Base-by-base conservation (phyloP, 1,139 yeast species). In the Diutina scorzettiae region DNA sequence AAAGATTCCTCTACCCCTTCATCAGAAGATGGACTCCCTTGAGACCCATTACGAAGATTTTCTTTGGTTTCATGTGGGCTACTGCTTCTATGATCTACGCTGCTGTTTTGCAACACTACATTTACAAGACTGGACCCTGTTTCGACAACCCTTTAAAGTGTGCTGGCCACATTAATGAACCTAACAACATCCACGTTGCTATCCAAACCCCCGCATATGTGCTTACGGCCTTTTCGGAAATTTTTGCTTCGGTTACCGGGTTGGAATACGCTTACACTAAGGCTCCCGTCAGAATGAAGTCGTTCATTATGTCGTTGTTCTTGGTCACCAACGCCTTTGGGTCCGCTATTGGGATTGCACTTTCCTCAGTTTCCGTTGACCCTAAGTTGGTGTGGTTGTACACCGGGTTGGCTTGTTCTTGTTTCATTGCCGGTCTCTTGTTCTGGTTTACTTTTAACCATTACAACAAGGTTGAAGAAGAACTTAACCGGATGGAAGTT, bases 61-160 rank as follows among this genome's bases (percentile, higher is more conserved):
- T 73, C 55, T 66, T 69, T 49, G 96, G 96, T 11, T 86, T 86
- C 65, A 60, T 80, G 59, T 67, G 83, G 45, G 87, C 81, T 43
- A 60, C 87, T 5, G 53, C 71, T 36, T 73, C 95, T 33, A 81
- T 83, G 79, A 73, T 78, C 29, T 78, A 81, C 55, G 93, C 95
- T 44, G 91, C 94, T 14, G 78, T 83, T 37, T 70, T 84, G 49
- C 96, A 87, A 63, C 76, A 78, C 55, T 67, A 66, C 55, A 78
- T 87, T 48, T 86, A 86, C 64, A 57, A 62, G 41, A 67, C 83
- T 6, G 86, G 86, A 19, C 91, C 93, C 46, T 85, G 95, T 71
- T 85, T 78, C 51, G 74, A 78, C 47, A 50, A 54, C 43, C 89
- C 93, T 37, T 47, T 44, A 46, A 44, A 43, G 2, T 51, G 56